Conservation (phyloP, 2,329 filamentous ascomycete species). For the Ophiostoma quercus region DNA sequence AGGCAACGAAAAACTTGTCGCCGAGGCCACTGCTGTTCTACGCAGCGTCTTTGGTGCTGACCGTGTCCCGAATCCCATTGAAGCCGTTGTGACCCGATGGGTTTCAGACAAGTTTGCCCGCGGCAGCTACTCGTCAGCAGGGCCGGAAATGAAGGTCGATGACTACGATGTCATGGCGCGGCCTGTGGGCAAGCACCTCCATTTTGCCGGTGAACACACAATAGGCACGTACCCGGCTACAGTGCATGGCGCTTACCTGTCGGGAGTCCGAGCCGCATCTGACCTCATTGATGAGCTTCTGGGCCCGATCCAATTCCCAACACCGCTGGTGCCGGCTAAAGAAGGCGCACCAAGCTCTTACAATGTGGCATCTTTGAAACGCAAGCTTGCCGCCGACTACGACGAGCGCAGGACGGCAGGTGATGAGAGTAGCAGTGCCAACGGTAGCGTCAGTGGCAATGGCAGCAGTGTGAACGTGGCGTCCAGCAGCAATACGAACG, state of each 20-base stretch:
- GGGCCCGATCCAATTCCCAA: constrained; percentile 72
- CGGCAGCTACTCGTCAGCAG: constrained; percentile 93
- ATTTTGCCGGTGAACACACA: constrained; percentile 95
- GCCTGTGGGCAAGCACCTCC: constrained; percentile 69
- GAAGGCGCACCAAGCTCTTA: constrained; percentile 36
- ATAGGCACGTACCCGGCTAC: constrained; percentile 94
- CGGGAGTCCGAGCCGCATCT: constrained; percentile 80
- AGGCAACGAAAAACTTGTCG: constrained; percentile 67
- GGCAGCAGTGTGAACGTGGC: constrained; percentile 19
- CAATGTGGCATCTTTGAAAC: constrained; percentile 40
- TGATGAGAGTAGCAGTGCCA: constrained; percentile 9
- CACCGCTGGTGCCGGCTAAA: constrained; percentile 67
- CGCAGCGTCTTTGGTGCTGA: constrained; percentile 63
- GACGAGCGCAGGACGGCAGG: constrained; percentile 11
- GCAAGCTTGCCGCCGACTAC: constrained; percentile 40
- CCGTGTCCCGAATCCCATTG: constrained; percentile 69
- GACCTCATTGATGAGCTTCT: constrained; percentile 77
- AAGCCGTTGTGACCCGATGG: constrained; percentile 90
- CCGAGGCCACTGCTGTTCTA: constrained; percentile 74
- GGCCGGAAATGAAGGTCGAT: constrained; percentile 70
- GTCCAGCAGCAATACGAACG: constrained; percentile 27
- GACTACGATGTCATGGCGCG: constrained; percentile 92
- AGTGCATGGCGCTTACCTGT: constrained; percentile 93
- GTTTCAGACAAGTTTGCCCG: constrained; percentile 83
- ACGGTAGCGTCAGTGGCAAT: constrained; percentile 6